Evolutionary conservation across 305 asterid genomes (phyloP), one percentile per base, ranked within the genome.

Genomic region (Stenogyne calaminthoides): DNA sequence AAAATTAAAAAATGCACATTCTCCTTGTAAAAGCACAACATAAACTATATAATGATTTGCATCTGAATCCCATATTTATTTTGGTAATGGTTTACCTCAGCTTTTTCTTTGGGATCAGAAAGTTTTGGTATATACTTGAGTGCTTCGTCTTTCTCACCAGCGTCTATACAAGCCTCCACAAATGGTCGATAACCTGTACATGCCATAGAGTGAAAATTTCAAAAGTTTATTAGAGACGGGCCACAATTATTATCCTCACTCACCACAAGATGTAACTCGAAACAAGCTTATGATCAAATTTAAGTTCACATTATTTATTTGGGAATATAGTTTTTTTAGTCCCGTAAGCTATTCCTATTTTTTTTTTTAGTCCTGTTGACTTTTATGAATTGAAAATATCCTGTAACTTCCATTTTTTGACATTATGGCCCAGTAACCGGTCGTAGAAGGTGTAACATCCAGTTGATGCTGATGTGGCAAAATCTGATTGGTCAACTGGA

Each of bases 91-190:
- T 78, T 83, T 83, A 90, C 99, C 98, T 95, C 97, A 40, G 98
- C 99, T 85, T 86, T 84, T 78, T 95, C 99, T 69, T 91, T 76
- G 9, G 87, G 96, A 86, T 95, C 99, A 70, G 89, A 74, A 66
- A 95, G 96, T 80, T 89, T 90, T 19, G 95, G 97, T 83, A 95
- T 95, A 54, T 95, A 95, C 76, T 92, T 95, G 32, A 86, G 86
- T 6, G 98, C 98, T 89, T 92, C 96, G 47, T 76, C 87, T 76
- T 88, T 95, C 86, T 90, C 98, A 66, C 86, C 94, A 22, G 97
- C 97, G 67, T 92, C 99, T 15, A 84, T 76, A 77, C 99, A 92
- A 69, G 98, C 98, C 86, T 95, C 98, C 75, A 95, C 98, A 71
- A 95, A 95, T 62, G 99, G 99, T 67, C 96, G 97, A 86, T 85